A percentile compares a stretch with the other conserved stretches of the same genome.
These are phyloP conservation scores for Immersiporthe knoxdaviesiana DNA, from an alignment of 2,329 filamentous ascomycete genomes.

Conservation along the genomic window DNA sequence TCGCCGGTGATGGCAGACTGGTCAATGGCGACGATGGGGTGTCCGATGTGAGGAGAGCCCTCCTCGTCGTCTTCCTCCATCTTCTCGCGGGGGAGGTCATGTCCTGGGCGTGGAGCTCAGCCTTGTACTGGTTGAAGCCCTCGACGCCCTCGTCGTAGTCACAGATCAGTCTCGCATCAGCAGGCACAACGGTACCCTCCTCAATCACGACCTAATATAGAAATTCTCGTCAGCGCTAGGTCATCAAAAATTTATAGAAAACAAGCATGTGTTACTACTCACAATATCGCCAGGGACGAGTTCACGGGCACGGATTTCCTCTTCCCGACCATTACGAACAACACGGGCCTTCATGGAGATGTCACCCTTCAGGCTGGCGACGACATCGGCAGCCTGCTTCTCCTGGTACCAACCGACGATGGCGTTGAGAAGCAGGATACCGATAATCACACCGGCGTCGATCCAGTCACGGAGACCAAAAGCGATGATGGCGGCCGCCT, in stretches of 20 bases:
- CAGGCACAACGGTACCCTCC: slow-evolving; percentile 72
- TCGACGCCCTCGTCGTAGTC: slow-evolving; percentile 67
- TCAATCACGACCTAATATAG: slow-evolving; percentile 63
- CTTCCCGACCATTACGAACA: slow-evolving; percentile 68
- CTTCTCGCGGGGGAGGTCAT: slow-evolving; percentile 59
- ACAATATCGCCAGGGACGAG: slow-evolving; percentile 77
- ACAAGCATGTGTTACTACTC: slow-evolving; percentile 42
- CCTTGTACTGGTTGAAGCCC: slow-evolving; percentile 46
- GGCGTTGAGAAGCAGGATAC: slow-evolving; percentile 75
- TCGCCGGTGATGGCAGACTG: slow-evolving; percentile 82
- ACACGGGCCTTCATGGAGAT: slow-evolving; percentile 75
- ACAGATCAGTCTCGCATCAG: slow-evolving; percentile 72
- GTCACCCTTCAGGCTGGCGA: slow-evolving; percentile 74
- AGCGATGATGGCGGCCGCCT: slow-evolving; percentile 73
- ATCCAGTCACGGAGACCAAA: slow-evolving; percentile 77
- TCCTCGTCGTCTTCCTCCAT: slow-evolving; percentile 58
- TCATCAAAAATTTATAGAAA: no score
- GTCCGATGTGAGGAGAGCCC: slow-evolving; percentile 63
- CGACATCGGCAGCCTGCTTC: slow-evolving; percentile 78
- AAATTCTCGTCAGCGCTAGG: slow-evolving; percentile 14
- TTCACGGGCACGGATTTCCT: slow-evolving; percentile 73
- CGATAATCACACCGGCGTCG: slow-evolving; percentile 77
- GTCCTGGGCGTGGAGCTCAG: slow-evolving; percentile 67
- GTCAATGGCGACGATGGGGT: slow-evolving; percentile 71
- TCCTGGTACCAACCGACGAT: slow-evolving; percentile 81